Conservation (phyloP, 2,329 filamentous ascomycete species). For the Fusarium miscanthi region DNA sequence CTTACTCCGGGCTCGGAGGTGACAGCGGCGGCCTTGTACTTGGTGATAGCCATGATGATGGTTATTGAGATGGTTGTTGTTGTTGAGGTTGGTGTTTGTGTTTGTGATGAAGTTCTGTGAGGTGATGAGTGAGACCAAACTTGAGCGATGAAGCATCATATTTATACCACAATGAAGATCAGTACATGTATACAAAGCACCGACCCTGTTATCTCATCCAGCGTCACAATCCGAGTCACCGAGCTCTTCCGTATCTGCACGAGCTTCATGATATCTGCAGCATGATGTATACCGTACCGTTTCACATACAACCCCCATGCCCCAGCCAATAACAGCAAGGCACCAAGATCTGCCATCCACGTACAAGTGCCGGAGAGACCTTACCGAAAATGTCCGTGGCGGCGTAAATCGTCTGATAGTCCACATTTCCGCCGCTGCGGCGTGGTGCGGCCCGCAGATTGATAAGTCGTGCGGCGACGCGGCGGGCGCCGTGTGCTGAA, state of each 20-base stretch:
- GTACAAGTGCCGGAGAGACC: not conserved
- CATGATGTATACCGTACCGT: not conserved
- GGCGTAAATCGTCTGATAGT: conserved; percentile 16
- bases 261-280: conserved; percentile 14
- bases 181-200: not conserved
- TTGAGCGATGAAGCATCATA: not conserved
- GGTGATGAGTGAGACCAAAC: not conserved
- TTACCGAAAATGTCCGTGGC: not conserved
- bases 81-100: not conserved
- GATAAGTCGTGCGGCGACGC: not conserved
- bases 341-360: not conserved
- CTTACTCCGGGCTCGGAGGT: conserved; percentile 38
- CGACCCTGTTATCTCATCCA: not conserved
- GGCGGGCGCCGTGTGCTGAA: not conserved
- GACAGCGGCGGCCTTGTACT: conserved; percentile 42
- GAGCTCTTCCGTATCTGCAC: conserved; percentile 3
- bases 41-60: conserved; percentile 36
- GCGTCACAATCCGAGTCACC: conserved; percentile 1
- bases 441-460: conserved; percentile 17
- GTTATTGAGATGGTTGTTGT: not conserved
- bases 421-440: conserved; percentile 23
- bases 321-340: not conserved
- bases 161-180: not conserved
- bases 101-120: not conserved
- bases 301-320: not conserved